Conservation (phyloP, 78 protist species). For the Speleostelium caveatum region DNA sequence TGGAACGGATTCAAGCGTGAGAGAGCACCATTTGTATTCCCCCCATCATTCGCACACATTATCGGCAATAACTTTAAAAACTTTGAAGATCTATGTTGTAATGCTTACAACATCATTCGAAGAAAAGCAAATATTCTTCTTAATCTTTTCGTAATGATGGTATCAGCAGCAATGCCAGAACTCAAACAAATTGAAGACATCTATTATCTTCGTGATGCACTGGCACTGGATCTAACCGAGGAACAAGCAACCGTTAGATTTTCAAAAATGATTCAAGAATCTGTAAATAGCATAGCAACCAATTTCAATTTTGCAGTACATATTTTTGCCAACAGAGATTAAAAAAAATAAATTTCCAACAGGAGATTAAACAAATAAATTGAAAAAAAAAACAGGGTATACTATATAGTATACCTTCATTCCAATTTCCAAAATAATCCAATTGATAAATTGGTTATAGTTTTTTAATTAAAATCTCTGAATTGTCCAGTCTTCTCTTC, state of each 20-base stretch:
- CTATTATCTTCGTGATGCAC: slow-evolving; percentile 72
- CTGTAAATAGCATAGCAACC: slow-evolving; percentile 42
- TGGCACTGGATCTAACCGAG: slow-evolving; percentile 75
- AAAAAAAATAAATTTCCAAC: too few relatives aligned
- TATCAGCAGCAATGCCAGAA: slow-evolving; percentile 96
- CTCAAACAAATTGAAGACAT: slow-evolving; percentile 83
- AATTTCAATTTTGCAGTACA: slow-evolving; percentile 81
- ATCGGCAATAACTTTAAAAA: slow-evolving; percentile 79
- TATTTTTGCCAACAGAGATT: slow-evolving; percentile 26
- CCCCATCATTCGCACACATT: slow-evolving; percentile 70
- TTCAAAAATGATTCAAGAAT: slow-evolving; percentile 66
- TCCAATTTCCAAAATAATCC: too few relatives aligned
- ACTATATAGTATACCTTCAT: too few relatives aligned
- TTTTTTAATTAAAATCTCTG: too few relatives aligned
- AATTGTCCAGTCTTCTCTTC: too few relatives aligned
- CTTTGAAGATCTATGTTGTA: slow-evolving; percentile 84
- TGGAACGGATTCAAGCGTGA: slow-evolving; percentile 91
- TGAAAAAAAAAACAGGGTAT: too few relatives aligned
- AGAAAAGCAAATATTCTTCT: slow-evolving; percentile 83
- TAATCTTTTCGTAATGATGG: slow-evolving; percentile 94
- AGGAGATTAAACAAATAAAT: too few relatives aligned
- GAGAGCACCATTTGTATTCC: slow-evolving; percentile 95
- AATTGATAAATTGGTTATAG: too few relatives aligned
- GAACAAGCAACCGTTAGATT: slow-evolving; percentile 86
- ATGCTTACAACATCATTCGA: slow-evolving; percentile 92